phyloP scores from a whole-genome alignment of 371 early-diverging fungal genomes.

The Cladochytrium tenue region DNA sequence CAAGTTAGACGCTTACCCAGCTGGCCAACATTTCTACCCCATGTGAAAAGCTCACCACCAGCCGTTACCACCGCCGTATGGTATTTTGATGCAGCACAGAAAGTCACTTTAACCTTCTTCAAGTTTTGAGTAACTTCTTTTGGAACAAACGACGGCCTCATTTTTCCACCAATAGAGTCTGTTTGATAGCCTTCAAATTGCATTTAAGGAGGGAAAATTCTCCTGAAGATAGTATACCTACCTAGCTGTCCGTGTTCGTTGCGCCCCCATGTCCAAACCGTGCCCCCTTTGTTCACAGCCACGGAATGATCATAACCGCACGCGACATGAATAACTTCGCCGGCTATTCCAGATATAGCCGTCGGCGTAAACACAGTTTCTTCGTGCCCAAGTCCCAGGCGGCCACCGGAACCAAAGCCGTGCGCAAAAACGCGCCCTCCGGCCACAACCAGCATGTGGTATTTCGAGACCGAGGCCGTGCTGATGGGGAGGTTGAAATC shows the following conservation, averaged over 20 bases:
- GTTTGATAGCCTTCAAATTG: too few relatives aligned
- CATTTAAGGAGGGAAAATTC: neutral
- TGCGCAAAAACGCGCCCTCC: slow-evolving; percentile 58
- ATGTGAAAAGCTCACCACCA: slow-evolving; percentile 64
- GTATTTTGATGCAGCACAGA: slow-evolving; percentile 69
- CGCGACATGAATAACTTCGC: slow-evolving; percentile 50
- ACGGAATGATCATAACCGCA: slow-evolving; percentile 76
- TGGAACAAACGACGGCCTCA: slow-evolving; percentile 53
- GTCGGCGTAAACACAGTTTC: slow-evolving; percentile 57
- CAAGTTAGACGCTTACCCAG: too few relatives aligned
- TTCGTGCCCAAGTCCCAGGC: slow-evolving; percentile 65
- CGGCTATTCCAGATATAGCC: slow-evolving; percentile 53
- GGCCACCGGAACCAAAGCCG: slow-evolving; percentile 75
- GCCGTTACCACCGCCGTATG: slow-evolving; percentile 69
- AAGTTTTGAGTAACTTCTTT: slow-evolving; percentile 56
- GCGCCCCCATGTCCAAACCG: slow-evolving; percentile 61
- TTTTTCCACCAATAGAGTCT: slow-evolving; percentile 20
- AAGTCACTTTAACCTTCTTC: slow-evolving; percentile 58
- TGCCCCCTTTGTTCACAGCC: slow-evolving; percentile 53
- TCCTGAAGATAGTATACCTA: slow-evolving; percentile 22
- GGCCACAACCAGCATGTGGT: slow-evolving; percentile 67
- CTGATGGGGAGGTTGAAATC: slow-evolving; percentile 29
- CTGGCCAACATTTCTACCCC: slow-evolving; percentile 77
- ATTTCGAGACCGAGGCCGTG: slow-evolving; percentile 65
- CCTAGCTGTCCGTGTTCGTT: slow-evolving; percentile 74